phyloP scores from a whole-genome alignment of 129 eudicot genomes.

The Smallanthus sonchifolius region DNA sequence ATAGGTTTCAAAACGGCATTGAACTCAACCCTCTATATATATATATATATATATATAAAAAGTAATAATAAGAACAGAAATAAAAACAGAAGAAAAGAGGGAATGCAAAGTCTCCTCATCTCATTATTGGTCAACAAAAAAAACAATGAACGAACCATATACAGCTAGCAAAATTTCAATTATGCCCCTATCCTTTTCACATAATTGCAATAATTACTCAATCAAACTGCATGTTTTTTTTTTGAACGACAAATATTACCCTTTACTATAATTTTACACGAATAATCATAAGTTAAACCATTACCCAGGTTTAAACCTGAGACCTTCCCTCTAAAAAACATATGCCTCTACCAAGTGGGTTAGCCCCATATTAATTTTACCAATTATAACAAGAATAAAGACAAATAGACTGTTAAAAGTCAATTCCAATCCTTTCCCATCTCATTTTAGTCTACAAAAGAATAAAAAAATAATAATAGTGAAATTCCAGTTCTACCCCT shows the following conservation, averaged over 20 bases:
- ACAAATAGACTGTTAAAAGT: not conserved
- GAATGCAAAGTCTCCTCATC: not conserved
- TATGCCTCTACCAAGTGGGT: no score
- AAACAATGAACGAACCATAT: not conserved
- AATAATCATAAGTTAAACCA: no score
- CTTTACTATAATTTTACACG: no score
- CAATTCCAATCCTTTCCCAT: conserved; percentile 15
- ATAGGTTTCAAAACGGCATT: no score
- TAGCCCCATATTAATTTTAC: no score
- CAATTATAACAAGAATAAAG: not conserved
- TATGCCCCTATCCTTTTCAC: not conserved
- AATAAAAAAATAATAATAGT: conserved; percentile 4
- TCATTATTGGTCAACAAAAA: not conserved
- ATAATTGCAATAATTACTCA: no score
- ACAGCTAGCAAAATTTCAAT: not conserved
- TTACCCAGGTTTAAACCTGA: no score
- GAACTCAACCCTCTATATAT: no score
- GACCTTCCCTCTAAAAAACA: no score
- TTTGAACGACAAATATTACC: no score
- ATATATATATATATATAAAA: no score
- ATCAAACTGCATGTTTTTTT: not conserved
- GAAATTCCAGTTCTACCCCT: conserved; percentile 31
- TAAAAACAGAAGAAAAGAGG: not conserved
- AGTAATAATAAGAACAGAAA: no score
- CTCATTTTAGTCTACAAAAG: conserved; percentile 13